phyloP scores from a whole-genome alignment of 2,329 filamentous ascomycete genomes.

The Neurospora sp. region DNA sequence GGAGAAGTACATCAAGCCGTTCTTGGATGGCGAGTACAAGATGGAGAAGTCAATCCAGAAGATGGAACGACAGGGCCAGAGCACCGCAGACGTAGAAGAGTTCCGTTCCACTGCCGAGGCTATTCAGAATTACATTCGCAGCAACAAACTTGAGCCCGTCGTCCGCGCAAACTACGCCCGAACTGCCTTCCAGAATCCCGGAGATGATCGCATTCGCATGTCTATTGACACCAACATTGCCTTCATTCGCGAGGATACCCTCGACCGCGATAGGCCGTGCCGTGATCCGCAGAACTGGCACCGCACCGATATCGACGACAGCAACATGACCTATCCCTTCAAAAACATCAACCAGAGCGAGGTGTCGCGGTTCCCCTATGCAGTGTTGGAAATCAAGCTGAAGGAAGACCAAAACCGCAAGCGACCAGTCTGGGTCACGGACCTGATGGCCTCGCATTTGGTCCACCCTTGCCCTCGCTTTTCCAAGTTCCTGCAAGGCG shows the following conservation, averaged over 20 bases:
- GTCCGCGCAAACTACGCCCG: conserved; percentile 87
- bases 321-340: conserved; percentile 79
- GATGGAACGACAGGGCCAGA: conserved; percentile 67
- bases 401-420: conserved; percentile 56
- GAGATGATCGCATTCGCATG: conserved; percentile 81
- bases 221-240: conserved; percentile 88
- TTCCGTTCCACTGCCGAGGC: conserved; percentile 64
- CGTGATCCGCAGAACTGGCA: conserved; percentile 87
- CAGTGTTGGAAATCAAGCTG: conserved; percentile 86
- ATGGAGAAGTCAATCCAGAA: conserved; percentile 87
- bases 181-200: conserved; percentile 92
- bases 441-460: conserved; percentile 85
- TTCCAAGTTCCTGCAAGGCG: conserved; percentile 93
- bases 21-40: conserved; percentile 77
- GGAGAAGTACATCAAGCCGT: conserved; percentile 83
- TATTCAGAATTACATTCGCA: conserved; percentile 71
- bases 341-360: conserved; percentile 80
- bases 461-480: conserved; percentile 84
- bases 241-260: conserved; percentile 67
- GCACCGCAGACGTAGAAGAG: conserved; percentile 53
- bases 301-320: conserved; percentile 76
- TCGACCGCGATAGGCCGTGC: conserved; percentile 78
- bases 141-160: conserved; percentile 70
- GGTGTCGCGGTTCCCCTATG: conserved; percentile 81
- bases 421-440: conserved; percentile 76